phyloP scores from a whole-genome alignment of 176 grass and related monocot species.

The Oryza meridionalis region DNA sequence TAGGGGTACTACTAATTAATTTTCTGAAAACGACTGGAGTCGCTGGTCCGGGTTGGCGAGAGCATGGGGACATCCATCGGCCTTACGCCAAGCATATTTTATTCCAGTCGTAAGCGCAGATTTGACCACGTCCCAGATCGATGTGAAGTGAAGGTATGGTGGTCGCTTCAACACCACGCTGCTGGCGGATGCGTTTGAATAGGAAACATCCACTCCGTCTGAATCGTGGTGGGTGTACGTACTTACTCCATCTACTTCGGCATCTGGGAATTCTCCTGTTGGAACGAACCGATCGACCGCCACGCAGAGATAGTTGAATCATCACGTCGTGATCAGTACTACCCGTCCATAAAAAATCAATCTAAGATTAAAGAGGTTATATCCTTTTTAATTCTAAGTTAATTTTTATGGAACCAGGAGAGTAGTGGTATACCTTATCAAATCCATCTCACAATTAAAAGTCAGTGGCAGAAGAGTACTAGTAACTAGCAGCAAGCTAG shows the following conservation, averaged over 20 bases:
- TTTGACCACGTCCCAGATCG: conserved; percentile 39
- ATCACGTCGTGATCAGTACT: conserved; percentile 22
- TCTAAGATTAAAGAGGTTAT: too few species aligned
- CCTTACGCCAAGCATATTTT: background rate
- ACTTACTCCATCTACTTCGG: too few species aligned
- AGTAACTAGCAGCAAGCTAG: too few species aligned
- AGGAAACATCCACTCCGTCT: conserved; percentile 34
- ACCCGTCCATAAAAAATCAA: too few species aligned
- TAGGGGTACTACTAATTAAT: background rate
- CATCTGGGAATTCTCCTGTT: conserved; percentile 19
- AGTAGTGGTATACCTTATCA: too few species aligned
- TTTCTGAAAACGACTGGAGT: background rate
- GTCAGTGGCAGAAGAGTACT: too few species aligned
- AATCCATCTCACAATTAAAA: too few species aligned
- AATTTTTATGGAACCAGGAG: too few species aligned
- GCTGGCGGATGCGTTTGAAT: conserved; percentile 22
- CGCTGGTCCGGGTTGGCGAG: background rate
- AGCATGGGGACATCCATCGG: background rate
- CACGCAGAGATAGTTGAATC: background rate
- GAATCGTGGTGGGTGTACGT: background rate
- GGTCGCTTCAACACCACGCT: conserved; percentile 30
- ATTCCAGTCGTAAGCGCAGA: background rate
- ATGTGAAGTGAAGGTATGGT: conserved; percentile 21
- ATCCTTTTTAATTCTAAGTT: too few species aligned
- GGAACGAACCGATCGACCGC: background rate